Evolutionary conservation across 768 basidiomycete species (phyloP).

Genomic region (Pleurotus cornucopiae): DNA sequence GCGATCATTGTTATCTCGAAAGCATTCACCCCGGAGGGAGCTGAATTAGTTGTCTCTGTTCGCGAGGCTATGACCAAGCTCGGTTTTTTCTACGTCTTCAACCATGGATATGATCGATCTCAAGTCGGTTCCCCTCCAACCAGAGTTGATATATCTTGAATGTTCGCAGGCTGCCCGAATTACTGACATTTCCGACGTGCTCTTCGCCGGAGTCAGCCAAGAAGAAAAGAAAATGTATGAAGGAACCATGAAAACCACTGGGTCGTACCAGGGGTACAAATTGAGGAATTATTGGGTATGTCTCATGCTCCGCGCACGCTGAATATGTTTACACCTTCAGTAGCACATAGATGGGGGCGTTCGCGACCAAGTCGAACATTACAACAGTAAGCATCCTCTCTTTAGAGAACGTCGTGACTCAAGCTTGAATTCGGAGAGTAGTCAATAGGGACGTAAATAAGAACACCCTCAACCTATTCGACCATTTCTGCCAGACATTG

Average conservation of each 20-base stretch:
- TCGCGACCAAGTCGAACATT: slow-evolving; percentile 59
- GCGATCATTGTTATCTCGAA: slow-evolving; percentile 48
- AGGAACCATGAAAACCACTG: slow-evolving; percentile 34
- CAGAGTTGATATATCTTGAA: background rate
- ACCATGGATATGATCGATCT: slow-evolving; percentile 36
- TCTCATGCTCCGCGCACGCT: background rate
- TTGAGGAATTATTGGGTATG: slow-evolving; percentile 49
- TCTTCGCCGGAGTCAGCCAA: slow-evolving; percentile 34
- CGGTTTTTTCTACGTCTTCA: slow-evolving; percentile 47
- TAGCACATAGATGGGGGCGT: slow-evolving; percentile 63
- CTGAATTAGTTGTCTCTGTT: slow-evolving; percentile 32
- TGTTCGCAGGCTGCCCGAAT: slow-evolving; percentile 28
- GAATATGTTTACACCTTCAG: background rate
- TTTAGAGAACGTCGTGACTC: background rate
- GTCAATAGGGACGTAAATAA: slow-evolving; percentile 29
- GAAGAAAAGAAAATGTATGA: slow-evolving; percentile 39
- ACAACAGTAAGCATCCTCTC: slow-evolving; percentile 26
- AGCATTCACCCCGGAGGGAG: slow-evolving; percentile 30
- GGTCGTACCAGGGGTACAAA: slow-evolving; percentile 56
- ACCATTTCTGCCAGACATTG: slow-evolving; percentile 31
- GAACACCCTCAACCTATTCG: slow-evolving; percentile 31
- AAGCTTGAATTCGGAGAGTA: slow-evolving; percentile 7
- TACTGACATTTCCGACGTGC: slow-evolving; percentile 45
- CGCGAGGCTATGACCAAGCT: slow-evolving; percentile 39
- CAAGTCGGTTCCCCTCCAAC: slow-evolving; percentile 24